Conservation (phyloP, 1,284 basidiomycete species). For the Ganoderma sinense region DNA sequence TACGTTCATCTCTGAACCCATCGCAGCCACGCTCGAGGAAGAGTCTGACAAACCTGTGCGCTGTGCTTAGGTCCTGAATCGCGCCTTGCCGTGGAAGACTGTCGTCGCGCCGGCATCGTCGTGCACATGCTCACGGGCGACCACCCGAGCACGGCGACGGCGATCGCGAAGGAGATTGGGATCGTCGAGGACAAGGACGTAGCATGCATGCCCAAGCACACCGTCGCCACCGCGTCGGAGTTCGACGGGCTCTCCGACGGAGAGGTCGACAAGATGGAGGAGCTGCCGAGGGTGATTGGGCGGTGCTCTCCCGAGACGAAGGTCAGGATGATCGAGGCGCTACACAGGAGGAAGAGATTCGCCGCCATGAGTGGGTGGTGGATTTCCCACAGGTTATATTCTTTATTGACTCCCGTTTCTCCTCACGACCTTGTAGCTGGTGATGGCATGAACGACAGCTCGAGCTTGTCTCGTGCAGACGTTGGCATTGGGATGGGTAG, state of each 20-base stretch:
- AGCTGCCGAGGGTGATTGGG: slow-evolving; percentile 65
- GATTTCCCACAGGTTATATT: slow-evolving; percentile 31
- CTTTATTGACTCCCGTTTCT: background rate
- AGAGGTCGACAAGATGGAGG: slow-evolving; percentile 63
- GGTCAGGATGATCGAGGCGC: slow-evolving; percentile 58
- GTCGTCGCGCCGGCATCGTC: slow-evolving; percentile 69
- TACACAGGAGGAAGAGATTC: slow-evolving; percentile 59
- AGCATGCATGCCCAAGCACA: background rate
- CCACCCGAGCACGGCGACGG: slow-evolving; percentile 51
- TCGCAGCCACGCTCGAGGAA: background rate
- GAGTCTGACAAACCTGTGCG: background rate
- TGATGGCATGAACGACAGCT: background rate
- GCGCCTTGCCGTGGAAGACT: slow-evolving; percentile 65
- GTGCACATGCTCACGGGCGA: slow-evolving; percentile 66
- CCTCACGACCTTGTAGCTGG: background rate
- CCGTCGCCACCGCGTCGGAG: background rate
- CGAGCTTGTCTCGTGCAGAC: background rate
- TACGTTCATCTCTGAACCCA: background rate
- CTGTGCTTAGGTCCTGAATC: slow-evolving; percentile 47
- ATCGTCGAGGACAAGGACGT: slow-evolving; percentile 47
- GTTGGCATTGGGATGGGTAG: background rate
- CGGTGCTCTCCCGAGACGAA: slow-evolving; percentile 61
- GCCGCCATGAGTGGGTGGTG: slow-evolving; percentile 48
- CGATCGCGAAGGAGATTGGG: slow-evolving; percentile 55
- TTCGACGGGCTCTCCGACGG: slow-evolving; percentile 49